Base-by-base conservation (phyloP, 2,329 filamentous ascomycete genomes). In the Chalara sp. region DNA sequence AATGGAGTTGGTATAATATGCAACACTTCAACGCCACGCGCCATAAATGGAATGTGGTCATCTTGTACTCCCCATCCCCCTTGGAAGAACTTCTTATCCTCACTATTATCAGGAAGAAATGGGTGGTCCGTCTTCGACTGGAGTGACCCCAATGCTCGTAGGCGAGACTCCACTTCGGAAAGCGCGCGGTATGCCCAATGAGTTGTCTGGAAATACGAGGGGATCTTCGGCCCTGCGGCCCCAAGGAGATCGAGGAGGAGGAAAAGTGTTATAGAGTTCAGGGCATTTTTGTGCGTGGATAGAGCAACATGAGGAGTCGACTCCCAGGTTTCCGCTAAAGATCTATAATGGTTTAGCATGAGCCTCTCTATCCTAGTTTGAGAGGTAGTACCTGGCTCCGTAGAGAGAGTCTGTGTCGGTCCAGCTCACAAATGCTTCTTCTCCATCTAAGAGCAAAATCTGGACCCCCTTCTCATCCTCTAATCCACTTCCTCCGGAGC, bases 211-310 rank as follows among this genome's bases (percentile, higher is more conserved):
- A 95, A 96, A 71, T 92, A 96, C 1, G 89, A 95, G 1, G 89
- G 89, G 1, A 99, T 77, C 0, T 62, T 71, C 0, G 91, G 89
- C 41, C 80, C 68, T 8, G 79, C 70, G 0, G 81, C 72, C 6
- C 93, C 93, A 0, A 97, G 80, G 6, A 97, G 78, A 66, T 97
- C 93, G 32, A 97, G 79, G n/a, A 97, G 80, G 6, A 97, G 76
- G 65, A 97, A 96, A 8, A 97, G 78, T 49, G 84, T 84, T 63
- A 97, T 96, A 35, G 89, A 84, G 32, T 83, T 78, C 2, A 97
- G 73, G 0, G 83, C 81, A 1, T 79, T 92, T 51, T 79, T 80
- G 69, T 86, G 95, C 5, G 80, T 83, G n/a, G 87, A 89, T 59
- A 82, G 76, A 8, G 84, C 78, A 5, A 85, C 79, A 63, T 96